Percentiles rank a stretch among this genome's conserved stretches.
These are phyloP conservation scores for Dictyostelium capitatum DNA, from an alignment of 78 protist genomes.

Conservation along the genomic window DNA sequence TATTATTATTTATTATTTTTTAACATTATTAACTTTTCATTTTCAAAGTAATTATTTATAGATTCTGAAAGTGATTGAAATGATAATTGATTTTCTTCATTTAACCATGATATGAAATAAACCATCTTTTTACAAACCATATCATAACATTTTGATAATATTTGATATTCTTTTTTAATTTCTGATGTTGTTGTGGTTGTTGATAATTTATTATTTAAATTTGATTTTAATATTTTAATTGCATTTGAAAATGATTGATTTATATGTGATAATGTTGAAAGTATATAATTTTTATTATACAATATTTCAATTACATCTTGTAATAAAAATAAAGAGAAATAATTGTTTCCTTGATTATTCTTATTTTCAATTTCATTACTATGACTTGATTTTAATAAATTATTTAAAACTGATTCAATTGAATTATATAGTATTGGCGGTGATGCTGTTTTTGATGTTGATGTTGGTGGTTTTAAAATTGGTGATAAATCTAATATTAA, in stretches of 20 bases:
- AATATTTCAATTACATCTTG: slow-evolving; percentile 32
- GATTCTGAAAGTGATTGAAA: slow-evolving; percentile 2
- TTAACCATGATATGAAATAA: slow-evolving; percentile 48
- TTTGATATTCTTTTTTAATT: neutral
- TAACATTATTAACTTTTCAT: slow-evolving; percentile 11
- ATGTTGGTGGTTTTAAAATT: slow-evolving; percentile 1
- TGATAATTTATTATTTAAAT: neutral
- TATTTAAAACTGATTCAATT: neutral
- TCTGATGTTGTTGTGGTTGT: neutral
- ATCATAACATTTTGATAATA: neutral
- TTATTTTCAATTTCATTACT: neutral
- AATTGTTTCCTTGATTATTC: slow-evolving; percentile 19
- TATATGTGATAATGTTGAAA: slow-evolving; percentile 40
- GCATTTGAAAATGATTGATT: neutral
- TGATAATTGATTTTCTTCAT: neutral
- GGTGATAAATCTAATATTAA: slow-evolving; percentile 12
- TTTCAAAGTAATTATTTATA: slow-evolving; percentile 1
- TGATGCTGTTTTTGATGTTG: neutral
- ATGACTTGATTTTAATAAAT: slow-evolving; percentile 4
- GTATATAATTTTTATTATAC: neutral
- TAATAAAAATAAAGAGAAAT: slow-evolving; percentile 35
- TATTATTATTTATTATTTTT: too few relatives aligned
- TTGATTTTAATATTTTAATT: slow-evolving; percentile 3
- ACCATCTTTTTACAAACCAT: slow-evolving; percentile 17
- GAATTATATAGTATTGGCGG: neutral